Evolutionary conservation across 306 rosid species (phyloP), one percentile per base, ranked within the genome.

Genomic region (Cicer bijugum): DNA sequence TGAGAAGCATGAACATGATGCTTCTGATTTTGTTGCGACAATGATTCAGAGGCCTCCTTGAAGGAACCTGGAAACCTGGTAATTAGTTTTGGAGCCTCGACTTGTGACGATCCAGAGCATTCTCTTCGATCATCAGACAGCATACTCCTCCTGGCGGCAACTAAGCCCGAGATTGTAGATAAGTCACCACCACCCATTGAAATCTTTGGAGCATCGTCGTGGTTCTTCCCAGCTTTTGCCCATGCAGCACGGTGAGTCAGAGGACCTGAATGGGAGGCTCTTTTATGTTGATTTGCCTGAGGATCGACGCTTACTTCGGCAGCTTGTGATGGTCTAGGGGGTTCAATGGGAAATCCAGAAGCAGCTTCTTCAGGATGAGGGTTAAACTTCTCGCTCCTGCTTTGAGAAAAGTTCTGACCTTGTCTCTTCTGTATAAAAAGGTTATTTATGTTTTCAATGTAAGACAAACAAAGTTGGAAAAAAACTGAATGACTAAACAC

Each of bases 231-330:
- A 14, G 95, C 83, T 86, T 89, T 94, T 6, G 89, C 88, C 97
- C 99, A 91, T 57, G 97, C 94, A 14, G 92, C 81, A 3, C 92
- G 95, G 82, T 91, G 91, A 70, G 91, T 84, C 77, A 95, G 87
- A 61, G 99, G 99, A 72, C 99, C 99, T 48, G 99, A 95, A 85
- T 95, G 99, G 19, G 99, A 95, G 67, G 93, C 99, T 87, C 97
- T 86, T 84, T 95, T 95, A 67, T 87, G 97, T 67, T 89, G 90
- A 67, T 78, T 89, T 71, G 78, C 84, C 57, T 77, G 89, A 62
- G 84, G 67, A 55, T 87, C 95, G 14, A 37, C 45, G 12, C 83
- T 77, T 37, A 42, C 84, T 82, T 88, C 96, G 47, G 72, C 88
- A 45, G 83, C 88, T 69, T 95, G 97, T 52, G 97, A 95, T 69